Evolutionary conservation across 2,329 filamentous ascomycete species (phyloP), one percentile per base, ranked within the genome.

Genomic region (Celoporthe dispersa): DNA sequence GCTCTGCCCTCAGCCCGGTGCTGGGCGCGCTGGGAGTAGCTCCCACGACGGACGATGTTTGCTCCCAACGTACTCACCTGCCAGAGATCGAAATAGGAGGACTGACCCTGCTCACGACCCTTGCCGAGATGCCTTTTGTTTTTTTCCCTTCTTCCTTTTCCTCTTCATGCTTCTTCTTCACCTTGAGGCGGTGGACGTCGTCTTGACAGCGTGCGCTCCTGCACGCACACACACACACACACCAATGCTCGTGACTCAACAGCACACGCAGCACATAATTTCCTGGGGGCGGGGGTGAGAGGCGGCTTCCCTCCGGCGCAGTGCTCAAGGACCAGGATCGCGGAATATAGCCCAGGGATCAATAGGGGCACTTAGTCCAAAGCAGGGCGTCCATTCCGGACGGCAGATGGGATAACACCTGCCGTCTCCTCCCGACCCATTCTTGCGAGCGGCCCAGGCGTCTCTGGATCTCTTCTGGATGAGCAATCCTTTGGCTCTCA

Each of bases 301-400:
- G n/a, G 51, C 25, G 8, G 44, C 16, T 12, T 28, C 51, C 51
- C 22, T 55, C 12, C 51, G 16, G 51, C n/a, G 51, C 60, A 39
- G 39, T 44, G 25, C n/a, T 28, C 60, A n/a, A 19, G 35, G 35
- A 41, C 60, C 37, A 16, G 60, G 60, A 63, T 63, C 1, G n/a
- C n/a, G 35, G 39, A 35, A 28, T 63, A 63, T 63, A 63, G 60
- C n/a, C 37, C 60, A 63, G 60, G 60, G 60, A 63, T 63, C 19
- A 63, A 63, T 39, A 63, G 60, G 60, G 60, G 60, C 60, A 11
- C 0, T 48, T 48, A 48, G 22, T 11, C 53, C 53, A 4, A 57
- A 19, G 25, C 28, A 19, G 53, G 14, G 16, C 44, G 7, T 28
- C 33, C 53, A 57, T 57, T 57, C 53, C 53, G 53, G 53, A 57